Conservation (phyloP, 2,329 filamentous ascomycete species). For the Byssochlamys sp. region DNA sequence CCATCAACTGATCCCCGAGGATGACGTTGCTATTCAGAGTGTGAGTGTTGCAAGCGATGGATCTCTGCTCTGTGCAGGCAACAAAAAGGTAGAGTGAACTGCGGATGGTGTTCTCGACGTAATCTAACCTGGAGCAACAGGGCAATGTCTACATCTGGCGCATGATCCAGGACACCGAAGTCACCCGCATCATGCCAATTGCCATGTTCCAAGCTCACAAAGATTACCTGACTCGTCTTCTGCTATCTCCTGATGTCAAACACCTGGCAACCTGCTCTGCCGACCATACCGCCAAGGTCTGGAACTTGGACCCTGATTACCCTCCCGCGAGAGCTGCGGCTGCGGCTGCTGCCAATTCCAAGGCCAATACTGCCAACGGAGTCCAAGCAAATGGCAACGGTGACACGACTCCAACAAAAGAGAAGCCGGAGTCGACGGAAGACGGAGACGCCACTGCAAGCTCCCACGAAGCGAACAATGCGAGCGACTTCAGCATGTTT, state of each 20-base stretch:
- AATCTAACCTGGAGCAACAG: constrained; percentile 36
- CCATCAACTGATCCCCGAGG: constrained; percentile 90
- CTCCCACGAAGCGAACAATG: constrained; percentile 1
- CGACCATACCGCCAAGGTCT: constrained; percentile 91
- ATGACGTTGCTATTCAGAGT: constrained; percentile 84
- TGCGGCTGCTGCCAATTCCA: constrained; percentile 13
- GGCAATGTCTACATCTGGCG: constrained; percentile 97
- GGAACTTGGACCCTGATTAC: constrained; percentile 71
- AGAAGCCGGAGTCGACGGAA: background rate
- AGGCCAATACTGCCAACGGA: constrained; percentile 5
- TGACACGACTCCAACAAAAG: constrained; percentile 1
- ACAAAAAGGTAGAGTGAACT: constrained; percentile 60
- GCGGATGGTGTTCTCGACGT: background rate
- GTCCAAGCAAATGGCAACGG: constrained; percentile 4
- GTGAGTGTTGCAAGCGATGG: constrained; percentile 95
- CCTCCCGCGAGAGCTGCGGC: constrained; percentile 17
- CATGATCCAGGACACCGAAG: constrained; percentile 71
- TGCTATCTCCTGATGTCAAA: constrained; percentile 86
- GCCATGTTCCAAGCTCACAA: constrained; percentile 85
- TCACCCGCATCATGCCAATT: constrained; percentile 74
- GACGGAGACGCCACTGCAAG: constrained; percentile 4
- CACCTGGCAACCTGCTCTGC: constrained; percentile 89
- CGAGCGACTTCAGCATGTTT: background rate
- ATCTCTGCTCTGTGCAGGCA: constrained; percentile 82
- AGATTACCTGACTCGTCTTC: constrained; percentile 83